Evolutionary conservation across 495 filamentous ascomycete genomes (phyloP), one percentile per base, ranked within the genome.

Genomic region (Lasiosphaeria miniovina): DNA sequence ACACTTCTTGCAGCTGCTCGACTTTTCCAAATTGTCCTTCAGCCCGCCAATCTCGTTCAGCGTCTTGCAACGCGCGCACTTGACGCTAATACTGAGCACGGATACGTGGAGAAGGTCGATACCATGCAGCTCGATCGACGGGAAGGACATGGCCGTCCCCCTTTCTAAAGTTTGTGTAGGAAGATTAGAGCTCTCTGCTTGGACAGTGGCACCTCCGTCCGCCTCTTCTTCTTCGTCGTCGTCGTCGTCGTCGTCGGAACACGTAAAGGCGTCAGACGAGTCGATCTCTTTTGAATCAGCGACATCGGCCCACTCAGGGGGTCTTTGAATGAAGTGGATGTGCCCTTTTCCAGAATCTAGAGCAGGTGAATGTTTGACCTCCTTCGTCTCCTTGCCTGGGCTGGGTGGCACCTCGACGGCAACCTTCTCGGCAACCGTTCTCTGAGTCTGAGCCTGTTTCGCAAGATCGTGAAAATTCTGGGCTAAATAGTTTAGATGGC

Each of bases 61-160:
- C 43, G 88, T 88, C 71, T 90, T 94, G 78, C 92, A 97, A 43
- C 91, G 84, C 36, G 87, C 85, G 73, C 93, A 97, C 67, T 93
- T 93, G 54, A 94, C 74, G 1, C 81, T 88, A 57, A 95, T 77
- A 46, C 80, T 86, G n/a, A 95, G 76, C 11, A 81, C 76, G 0
- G 80, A 70, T 4, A 96, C 70, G 61, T 96, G 87, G 38, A 96
- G 78, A 2, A 96, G 74, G 66, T 96, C 90, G 57, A 96, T 87
- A 49, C 87, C 84, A 62, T 93, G 82, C 4, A 96, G 84, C 60
- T 93, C 90, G 52, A 96, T 74, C 31, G 82, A 86, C 0, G 92
- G 93, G 68, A 96, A 93, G 3, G 88, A 92, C 12, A 97, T 80
- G 4, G 90, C 84, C 45, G 90, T 87, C 24, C 92, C 92, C 51